Conservation (phyloP, 2,329 filamentous ascomycete species). For the Cladosporium phlei region DNA sequence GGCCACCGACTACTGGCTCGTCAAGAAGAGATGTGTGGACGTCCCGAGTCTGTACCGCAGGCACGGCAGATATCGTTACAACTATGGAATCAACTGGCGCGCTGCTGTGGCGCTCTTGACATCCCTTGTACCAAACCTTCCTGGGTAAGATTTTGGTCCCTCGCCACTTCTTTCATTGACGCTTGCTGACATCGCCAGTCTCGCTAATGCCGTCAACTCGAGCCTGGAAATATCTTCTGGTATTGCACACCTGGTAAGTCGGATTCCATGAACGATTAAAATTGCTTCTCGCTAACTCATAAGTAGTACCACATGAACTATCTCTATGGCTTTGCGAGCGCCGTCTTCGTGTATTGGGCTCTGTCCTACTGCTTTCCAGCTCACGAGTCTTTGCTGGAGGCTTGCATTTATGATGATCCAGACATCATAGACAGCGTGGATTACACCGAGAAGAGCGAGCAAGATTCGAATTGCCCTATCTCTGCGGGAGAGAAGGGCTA, state of each 20-base stretch:
- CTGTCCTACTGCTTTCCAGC: conserved; percentile 49
- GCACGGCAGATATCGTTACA: conserved; percentile 48
- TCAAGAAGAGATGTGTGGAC: conserved; percentile 48
- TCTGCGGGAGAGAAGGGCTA: no score
- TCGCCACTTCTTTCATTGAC: not conserved
- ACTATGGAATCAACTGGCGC: conserved; percentile 54
- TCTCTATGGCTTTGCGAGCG: conserved; percentile 56
- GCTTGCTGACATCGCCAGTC: conserved; percentile 24
- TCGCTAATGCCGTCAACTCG: conserved; percentile 43
- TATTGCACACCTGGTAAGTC: conserved; percentile 38
- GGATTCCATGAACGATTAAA: not conserved
- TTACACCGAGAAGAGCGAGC: not conserved
- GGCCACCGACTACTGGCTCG: conserved; percentile 56
- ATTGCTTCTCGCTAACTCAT: not conserved
- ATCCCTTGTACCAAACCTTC: conserved; percentile 53
- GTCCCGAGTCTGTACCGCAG: conserved; percentile 50
- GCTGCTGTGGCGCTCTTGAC: conserved; percentile 55
- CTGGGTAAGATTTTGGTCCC: conserved; percentile 30
- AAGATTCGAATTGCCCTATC: not conserved
- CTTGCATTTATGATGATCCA: not conserved
- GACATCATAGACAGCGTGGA: not conserved
- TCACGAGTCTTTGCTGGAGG: conserved; percentile 44
- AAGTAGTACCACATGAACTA: conserved; percentile 61
- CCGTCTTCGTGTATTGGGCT: conserved; percentile 52
- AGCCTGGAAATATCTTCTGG: conserved; percentile 44